Conservation (phyloP, 2,329 filamentous ascomycete genomes). For the Leptoxyphium fumago region DNA sequence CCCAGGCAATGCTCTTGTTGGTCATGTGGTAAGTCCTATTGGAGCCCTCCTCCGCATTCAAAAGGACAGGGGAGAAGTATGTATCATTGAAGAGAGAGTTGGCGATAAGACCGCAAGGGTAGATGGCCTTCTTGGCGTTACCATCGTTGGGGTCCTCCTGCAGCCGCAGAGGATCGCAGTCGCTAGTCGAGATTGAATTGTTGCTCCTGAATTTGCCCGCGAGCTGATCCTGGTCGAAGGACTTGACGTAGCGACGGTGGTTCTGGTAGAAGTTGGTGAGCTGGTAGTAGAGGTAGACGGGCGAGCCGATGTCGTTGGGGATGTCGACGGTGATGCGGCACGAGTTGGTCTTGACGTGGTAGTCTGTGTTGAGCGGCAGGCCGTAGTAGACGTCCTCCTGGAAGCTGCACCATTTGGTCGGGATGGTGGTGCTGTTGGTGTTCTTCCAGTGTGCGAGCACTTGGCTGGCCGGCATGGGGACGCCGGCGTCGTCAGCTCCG, state of each 20-base stretch:
- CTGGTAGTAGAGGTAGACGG: conserved; percentile 86
- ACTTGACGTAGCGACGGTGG: conserved; percentile 88
- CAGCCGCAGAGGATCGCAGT: conserved; percentile 55
- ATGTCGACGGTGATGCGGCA: conserved; percentile 70
- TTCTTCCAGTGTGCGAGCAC: conserved; percentile 59
- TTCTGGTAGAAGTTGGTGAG: conserved; percentile 99
- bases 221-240: conserved; percentile 70
- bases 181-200: conserved; percentile 47
- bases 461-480: conserved; percentile 39
- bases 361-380: conserved; percentile 4
- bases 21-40: conserved; percentile 58
- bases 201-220: conserved; percentile 52
- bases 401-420: conserved; percentile 14
- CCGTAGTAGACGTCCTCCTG: conserved; percentile 11
- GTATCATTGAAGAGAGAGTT: conserved; percentile 97
- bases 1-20: conserved; percentile 70
- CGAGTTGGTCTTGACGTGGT: conserved; percentile 25
- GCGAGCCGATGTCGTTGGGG: conserved; percentile 62
- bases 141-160: conserved; percentile 22
- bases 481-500: conserved; percentile 19
- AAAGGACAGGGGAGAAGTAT: conserved; percentile 49
- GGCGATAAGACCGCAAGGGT: conserved; percentile 88
- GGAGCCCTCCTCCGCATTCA: conserved; percentile 34
- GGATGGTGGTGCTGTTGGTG: conserved; percentile 10
- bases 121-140: conserved; percentile 49